Base-by-base conservation (phyloP, 768 basidiomycete genomes). In the Suillus subalutaceus region DNA sequence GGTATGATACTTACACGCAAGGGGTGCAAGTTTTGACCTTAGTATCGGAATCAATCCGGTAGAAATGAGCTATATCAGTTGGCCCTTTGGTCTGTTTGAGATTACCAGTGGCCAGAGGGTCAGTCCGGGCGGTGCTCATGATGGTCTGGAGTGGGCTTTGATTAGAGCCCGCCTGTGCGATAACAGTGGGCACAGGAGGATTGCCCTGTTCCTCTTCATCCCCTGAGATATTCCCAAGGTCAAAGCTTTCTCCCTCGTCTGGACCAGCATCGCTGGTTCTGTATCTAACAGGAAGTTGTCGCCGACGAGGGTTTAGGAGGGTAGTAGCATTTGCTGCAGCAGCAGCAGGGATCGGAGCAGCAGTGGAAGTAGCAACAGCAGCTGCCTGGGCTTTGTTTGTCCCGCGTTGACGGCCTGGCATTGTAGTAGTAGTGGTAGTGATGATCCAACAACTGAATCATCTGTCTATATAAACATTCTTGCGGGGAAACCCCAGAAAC, bases 331-430 rank as follows among this genome's bases (percentile, higher is more conserved):
- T 43, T 18, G 41, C 41, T 43, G 41, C 41, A 0, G 41, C 41
- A 43, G 41, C 41, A 43, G 6, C 41, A 43, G 41, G 41, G 41
- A 43, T 43, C 2, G 6, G 41, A 43, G 41, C 41, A 43, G 41
- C 41, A 43, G 16, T 43, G 74, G 72, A 8, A 7, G 41, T 18
- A 43, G 12, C 41, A 18, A 18, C 41, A 43, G 41, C 41, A 41
- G 41, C 41, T 43, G 41, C 41, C 6, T 18, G 41, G 15, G 41
- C 46, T n/a, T 48, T 48, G 46, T 48, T n/a, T n/a, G 3, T 4
- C 46, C 46, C 4, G 4, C 46, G 0, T 48, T 10, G 10, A 23
- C 4, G 46, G n/a, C 20, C 20, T 48, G 0, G 20, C 46, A 48
- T 48, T 48, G 46, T 46, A 4, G 44, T 46, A 7, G 44, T 48